Conservation (phyloP, 1,284 basidiomycete species). For the Ustilago bromivora region DNA sequence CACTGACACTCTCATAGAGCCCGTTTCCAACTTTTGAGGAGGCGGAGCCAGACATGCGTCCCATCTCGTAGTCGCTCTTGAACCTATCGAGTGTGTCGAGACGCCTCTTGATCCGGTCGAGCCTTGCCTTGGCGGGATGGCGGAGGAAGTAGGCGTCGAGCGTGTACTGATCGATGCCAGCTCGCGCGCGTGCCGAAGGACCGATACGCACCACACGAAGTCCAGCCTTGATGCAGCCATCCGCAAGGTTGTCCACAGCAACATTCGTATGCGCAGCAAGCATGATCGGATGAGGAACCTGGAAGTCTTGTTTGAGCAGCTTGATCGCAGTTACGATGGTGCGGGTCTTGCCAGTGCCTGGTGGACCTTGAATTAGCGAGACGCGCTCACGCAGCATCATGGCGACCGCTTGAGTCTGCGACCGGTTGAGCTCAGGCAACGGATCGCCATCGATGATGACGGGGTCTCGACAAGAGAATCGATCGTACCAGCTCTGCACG, state of each 20-base stretch:
- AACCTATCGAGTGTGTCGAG: slow-evolving; percentile 41
- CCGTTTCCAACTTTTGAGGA: slow-evolving; percentile 58
- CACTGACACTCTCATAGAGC: slow-evolving; percentile 12
- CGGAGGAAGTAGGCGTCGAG: slow-evolving; percentile 77
- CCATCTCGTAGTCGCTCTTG: slow-evolving; percentile 44
- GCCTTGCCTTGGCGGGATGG: slow-evolving; percentile 75
- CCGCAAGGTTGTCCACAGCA: slow-evolving; percentile 91
- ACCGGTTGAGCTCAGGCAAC: slow-evolving; percentile 78
- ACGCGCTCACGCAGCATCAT: slow-evolving; percentile 84
- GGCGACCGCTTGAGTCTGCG: slow-evolving; percentile 86
- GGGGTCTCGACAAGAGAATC: slow-evolving; percentile 73
- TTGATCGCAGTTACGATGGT: slow-evolving; percentile 87
- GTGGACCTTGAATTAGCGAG: slow-evolving; percentile 89
- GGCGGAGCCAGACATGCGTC: slow-evolving; percentile 14
- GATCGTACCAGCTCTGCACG: slow-evolving; percentile 70
- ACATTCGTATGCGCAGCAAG: slow-evolving; percentile 93
- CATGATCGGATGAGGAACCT: slow-evolving; percentile 84
- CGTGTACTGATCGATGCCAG: slow-evolving; percentile 75
- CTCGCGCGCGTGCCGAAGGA: slow-evolving; percentile 73
- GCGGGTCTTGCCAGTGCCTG: slow-evolving; percentile 94
- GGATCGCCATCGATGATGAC: slow-evolving; percentile 85
- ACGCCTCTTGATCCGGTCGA: slow-evolving; percentile 69
- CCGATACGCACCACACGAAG: slow-evolving; percentile 84
- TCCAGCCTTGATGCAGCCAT: slow-evolving; percentile 75
- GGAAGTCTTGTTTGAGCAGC: slow-evolving; percentile 86